phyloP scores from a whole-genome alignment of 2,329 filamentous ascomycete species.

The Fusarium papillatum region DNA sequence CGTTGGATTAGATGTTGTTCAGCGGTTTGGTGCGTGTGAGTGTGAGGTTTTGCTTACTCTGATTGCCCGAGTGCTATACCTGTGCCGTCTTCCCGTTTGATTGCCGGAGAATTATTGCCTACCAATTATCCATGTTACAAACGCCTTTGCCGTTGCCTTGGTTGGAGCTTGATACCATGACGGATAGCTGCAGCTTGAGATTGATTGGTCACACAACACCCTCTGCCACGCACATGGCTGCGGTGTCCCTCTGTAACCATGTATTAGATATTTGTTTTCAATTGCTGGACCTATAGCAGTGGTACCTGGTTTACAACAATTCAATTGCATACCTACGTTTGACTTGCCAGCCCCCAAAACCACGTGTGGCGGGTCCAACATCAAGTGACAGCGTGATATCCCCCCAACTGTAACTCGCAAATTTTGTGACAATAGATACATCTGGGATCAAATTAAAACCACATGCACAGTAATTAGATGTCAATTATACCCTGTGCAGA shows the following conservation, averaged over 20 bases:
- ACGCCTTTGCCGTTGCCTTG: not conserved
- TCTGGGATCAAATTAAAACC: not conserved
- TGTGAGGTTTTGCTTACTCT: not conserved
- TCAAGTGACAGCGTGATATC: not conserved
- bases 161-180: not conserved
- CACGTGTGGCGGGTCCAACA: not conserved
- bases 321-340: not conserved
- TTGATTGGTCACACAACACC: not conserved
- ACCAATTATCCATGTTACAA: not conserved
- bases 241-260: not conserved
- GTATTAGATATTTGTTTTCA: not conserved
- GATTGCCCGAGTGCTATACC: not conserved
- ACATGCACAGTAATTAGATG: not conserved
- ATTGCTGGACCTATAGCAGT: not conserved
- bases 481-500: not conserved
- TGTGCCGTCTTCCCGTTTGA: not conserved
- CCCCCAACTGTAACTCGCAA: not conserved
- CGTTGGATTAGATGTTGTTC: not conserved
- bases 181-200: not conserved
- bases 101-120: not conserved
- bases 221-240: not conserved
- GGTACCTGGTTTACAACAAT: not conserved
- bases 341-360: not conserved
- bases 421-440: not conserved
- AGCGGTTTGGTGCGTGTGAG: not conserved